Evolutionary conservation across 495 filamentous ascomycete species (phyloP).

Genomic region (Gamarada debralockiae): DNA sequence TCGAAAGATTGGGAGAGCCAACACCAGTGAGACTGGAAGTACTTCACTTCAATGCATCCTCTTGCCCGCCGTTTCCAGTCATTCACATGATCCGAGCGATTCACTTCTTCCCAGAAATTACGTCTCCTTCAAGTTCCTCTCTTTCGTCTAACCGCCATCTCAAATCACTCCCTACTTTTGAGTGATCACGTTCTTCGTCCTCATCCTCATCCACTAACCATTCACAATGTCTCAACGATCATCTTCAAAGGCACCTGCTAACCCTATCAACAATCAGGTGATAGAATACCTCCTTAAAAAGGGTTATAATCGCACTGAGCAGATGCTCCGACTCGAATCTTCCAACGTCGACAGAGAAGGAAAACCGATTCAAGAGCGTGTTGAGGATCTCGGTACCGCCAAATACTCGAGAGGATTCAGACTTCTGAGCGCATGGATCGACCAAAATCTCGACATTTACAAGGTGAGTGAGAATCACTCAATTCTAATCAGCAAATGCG

Average conservation of each 20-base stretch:
- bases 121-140: too few species aligned
- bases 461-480: conserved; percentile 56
- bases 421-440: conserved; percentile 74
- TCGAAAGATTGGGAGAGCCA: too few species aligned
- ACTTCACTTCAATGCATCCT: too few species aligned
- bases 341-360: conserved; percentile 73
- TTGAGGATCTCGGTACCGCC: conserved; percentile 65
- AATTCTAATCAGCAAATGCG: neutral
- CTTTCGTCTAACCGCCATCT: too few species aligned
- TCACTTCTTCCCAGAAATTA: too few species aligned
- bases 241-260: neutral
- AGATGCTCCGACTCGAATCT: conserved; percentile 90
- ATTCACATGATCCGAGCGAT: too few species aligned
- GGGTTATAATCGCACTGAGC: conserved; percentile 88
- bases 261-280: conserved; percentile 43
- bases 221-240: too few species aligned
- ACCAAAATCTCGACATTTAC: conserved; percentile 88
- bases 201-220: too few species aligned
- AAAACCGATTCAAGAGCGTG: conserved; percentile 52
- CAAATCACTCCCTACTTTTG: too few species aligned
- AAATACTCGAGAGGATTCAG: conserved; percentile 74
- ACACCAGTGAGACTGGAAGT: too few species aligned
- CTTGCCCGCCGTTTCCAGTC: too few species aligned
- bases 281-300: conserved; percentile 97
- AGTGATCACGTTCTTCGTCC: too few species aligned